A percentile compares a stretch with the other conserved stretches of the same genome.
Evolutionary conservation across 164 flowering plant species (phyloP).

Genomic region (Vitis labrusca): DNA sequence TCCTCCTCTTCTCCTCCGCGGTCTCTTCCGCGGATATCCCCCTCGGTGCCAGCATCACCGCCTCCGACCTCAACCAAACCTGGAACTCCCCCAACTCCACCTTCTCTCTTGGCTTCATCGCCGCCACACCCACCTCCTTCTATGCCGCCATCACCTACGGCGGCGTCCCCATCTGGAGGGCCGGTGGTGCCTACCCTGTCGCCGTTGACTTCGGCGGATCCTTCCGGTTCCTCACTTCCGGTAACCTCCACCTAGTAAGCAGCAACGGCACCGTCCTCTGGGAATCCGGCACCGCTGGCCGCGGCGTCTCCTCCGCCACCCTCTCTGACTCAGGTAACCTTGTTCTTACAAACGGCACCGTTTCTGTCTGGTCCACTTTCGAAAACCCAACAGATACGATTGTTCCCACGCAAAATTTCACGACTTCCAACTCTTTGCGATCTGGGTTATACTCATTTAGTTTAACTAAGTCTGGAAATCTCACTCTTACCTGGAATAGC

Average conservation of each 20-base stretch:
- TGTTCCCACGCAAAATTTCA: conserved; percentile 46
- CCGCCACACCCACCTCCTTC: conserved; percentile 18
- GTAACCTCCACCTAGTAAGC: conserved; percentile 37
- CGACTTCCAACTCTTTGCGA: conserved; percentile 19
- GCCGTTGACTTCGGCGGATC: conserved; percentile 40
- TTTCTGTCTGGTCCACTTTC: conserved; percentile 51
- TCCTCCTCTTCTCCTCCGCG: conserved; percentile 1
- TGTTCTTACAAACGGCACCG: conserved; percentile 30
- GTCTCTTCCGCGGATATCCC: conserved; percentile 20
- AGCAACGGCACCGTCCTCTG: conserved; percentile 37
- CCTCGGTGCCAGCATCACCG: conserved; percentile 36
- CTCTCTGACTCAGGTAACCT: conserved; percentile 51
- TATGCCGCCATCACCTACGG: conserved; percentile 37
- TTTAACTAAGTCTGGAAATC: conserved; percentile 34
- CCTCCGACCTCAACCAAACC: conserved; percentile 29
- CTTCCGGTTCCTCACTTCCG: conserved; percentile 35
- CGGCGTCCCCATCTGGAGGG: conserved; percentile 46
- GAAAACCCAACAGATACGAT: conserved; percentile 57
- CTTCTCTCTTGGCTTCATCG: conserved; percentile 44
- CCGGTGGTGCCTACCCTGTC: conserved; percentile 22
- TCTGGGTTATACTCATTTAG: conserved; percentile 51
- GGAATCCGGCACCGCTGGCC: conserved; percentile 43
- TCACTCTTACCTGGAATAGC: conserved; percentile 47
- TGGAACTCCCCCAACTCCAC: conserved; percentile 41
- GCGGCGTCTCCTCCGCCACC: conserved; percentile 36